Conservation (phyloP, 164 flowering plant genomes). For the Akebia trifoliata region DNA sequence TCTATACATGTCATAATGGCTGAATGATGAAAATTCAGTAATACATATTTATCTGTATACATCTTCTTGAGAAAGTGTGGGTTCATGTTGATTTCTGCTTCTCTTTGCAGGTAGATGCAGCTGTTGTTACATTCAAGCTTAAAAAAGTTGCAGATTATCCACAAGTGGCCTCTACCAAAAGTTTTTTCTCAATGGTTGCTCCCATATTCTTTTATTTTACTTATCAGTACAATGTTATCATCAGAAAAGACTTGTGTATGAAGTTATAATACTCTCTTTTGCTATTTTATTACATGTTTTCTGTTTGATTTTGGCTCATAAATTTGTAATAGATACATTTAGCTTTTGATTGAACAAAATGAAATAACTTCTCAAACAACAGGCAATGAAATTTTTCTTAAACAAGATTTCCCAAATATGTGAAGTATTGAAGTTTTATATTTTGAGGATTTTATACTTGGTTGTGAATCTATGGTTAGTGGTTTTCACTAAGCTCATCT, state of each 20-base stretch:
- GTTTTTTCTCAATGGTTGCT: conserved; percentile 79
- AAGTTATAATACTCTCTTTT: neutral
- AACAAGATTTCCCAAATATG: too few species aligned
- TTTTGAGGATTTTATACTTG: too few species aligned
- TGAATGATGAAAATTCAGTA: neutral
- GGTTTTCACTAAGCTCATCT: too few species aligned
- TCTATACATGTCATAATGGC: neutral
- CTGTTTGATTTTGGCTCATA: too few species aligned
- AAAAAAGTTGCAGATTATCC: conserved; percentile 72
- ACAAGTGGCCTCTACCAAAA: conserved; percentile 52
- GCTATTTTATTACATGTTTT: neutral
- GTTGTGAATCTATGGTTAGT: too few species aligned
- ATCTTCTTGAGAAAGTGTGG: neutral
- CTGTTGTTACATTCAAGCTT: conserved; percentile 69
- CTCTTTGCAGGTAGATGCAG: conserved; percentile 81
- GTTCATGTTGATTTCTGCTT: neutral
- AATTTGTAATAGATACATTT: too few species aligned
- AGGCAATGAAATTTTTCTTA: too few species aligned
- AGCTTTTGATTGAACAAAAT: too few species aligned
- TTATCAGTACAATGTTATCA: neutral
- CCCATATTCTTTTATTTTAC: neutral
- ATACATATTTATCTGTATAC: neutral
- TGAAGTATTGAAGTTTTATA: too few species aligned
- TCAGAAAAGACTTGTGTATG: neutral
- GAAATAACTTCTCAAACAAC: too few species aligned